Evolutionary conservation across 2,329 filamentous ascomycete genomes (phyloP).

Genomic region (Conoideocrella luteorostrata): DNA sequence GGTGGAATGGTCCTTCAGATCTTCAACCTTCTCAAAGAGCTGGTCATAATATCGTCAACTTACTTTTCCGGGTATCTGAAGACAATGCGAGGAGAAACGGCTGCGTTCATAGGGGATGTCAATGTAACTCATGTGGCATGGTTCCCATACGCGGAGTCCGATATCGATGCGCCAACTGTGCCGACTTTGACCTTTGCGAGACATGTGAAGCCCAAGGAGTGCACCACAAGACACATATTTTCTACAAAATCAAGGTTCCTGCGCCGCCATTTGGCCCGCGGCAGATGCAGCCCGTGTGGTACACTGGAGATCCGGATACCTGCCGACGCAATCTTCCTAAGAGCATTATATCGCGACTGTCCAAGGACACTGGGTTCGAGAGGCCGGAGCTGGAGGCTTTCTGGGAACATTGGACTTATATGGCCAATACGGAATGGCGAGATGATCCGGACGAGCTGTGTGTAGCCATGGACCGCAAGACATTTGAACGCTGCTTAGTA

Average conservation of each 20-base stretch:
- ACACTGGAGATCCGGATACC: slow-evolving; percentile 76
- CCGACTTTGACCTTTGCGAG: slow-evolving; percentile 93
- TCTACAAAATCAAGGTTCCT: slow-evolving; percentile 91
- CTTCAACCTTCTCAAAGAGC: slow-evolving; percentile 40
- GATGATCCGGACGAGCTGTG: slow-evolving; percentile 71
- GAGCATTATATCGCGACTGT: slow-evolving; percentile 60
- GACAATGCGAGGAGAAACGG: slow-evolving; percentile 83
- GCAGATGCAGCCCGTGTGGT: slow-evolving; percentile 77
- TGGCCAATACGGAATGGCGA: slow-evolving; percentile 79
- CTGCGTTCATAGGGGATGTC: slow-evolving; percentile 87
- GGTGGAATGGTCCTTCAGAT: slow-evolving; percentile 41
- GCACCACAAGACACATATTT: slow-evolving; percentile 87
- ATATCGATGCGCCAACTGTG: slow-evolving; percentile 92
- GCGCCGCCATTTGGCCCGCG: slow-evolving; percentile 77
- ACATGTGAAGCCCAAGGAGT: slow-evolving; percentile 74
- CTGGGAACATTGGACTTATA: slow-evolving; percentile 95
- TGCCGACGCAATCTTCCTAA: slow-evolving; percentile 62
- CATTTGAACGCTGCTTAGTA: slow-evolving; percentile 85
- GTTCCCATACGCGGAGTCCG: slow-evolving; percentile 86
- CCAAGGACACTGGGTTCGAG: slow-evolving; percentile 71
- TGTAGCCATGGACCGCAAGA: slow-evolving; percentile 84
- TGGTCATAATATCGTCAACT: slow-evolving; percentile 74
- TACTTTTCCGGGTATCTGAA: slow-evolving; percentile 89
- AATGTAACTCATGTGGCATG: slow-evolving; percentile 82
- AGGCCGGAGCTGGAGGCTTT: slow-evolving; percentile 83